Conservation (phyloP, 352 stramenopile species). For the Pythium volutum region DNA sequence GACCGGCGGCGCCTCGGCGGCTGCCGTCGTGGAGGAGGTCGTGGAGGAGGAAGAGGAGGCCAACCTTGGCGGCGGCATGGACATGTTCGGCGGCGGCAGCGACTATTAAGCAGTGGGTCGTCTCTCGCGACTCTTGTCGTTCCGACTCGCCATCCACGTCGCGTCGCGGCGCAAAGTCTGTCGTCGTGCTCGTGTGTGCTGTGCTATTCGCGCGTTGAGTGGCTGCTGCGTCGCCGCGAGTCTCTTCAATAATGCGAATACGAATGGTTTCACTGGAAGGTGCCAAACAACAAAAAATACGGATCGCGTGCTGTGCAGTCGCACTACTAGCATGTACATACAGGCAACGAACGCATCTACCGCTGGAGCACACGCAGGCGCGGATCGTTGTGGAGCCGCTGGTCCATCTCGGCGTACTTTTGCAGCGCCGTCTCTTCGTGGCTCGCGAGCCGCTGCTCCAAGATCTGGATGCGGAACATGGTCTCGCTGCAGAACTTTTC, state of each 20-base stretch:
- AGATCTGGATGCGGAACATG: conserved; percentile 96
- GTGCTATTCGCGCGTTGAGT: conserved; percentile 13
- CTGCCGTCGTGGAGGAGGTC: conserved; percentile 49
- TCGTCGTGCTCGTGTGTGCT: background rate
- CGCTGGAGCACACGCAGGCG: conserved; percentile 73
- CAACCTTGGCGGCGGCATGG: conserved; percentile 74
- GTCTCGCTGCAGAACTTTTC: conserved; percentile 93
- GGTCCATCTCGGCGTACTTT: conserved; percentile 94
- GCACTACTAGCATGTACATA: background rate
- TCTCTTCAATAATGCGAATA: conserved; percentile 61
- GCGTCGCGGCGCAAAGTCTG: background rate
- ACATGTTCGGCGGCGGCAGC: conserved; percentile 85
- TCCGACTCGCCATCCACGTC: conserved; percentile 10
- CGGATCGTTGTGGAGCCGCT: conserved; percentile 85
- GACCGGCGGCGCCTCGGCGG: conserved; percentile 42
- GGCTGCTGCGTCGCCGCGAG: conserved; percentile 6
- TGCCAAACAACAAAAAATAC: conserved; percentile 11
- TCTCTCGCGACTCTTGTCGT: background rate
- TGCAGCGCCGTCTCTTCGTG: conserved; percentile 92
- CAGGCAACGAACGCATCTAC: conserved; percentile 25
- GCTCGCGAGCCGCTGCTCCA: conserved; percentile 90
- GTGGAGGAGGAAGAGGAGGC: conserved; percentile 87
- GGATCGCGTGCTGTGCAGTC: no score
- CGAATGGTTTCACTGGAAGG: conserved; percentile 67
- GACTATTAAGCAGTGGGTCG: conserved; percentile 66